Base-by-base conservation (phyloP, 352 stramenopile species). In the Pythium pyrilobum region DNA sequence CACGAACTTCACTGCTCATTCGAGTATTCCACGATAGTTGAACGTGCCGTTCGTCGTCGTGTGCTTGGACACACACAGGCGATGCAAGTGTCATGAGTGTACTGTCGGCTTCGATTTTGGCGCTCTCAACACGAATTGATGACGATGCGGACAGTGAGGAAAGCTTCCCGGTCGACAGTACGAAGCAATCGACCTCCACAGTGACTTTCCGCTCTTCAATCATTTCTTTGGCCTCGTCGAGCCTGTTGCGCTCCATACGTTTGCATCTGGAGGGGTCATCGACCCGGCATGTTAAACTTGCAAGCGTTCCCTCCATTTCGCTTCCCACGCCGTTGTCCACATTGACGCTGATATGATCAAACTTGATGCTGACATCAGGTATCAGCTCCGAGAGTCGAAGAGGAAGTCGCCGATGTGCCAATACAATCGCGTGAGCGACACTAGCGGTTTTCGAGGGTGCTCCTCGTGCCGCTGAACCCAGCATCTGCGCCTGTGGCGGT, bases 321-420 rank as follows among this genome's bases (percentile, higher is more conserved):
- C 27, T 18, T 4, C 32, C 41, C 27, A 21, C 39, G 20, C 21
- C 39, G 43, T 42, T 49, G 18, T 25, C 34, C 33, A 51, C 37
- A 25, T 18, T 15, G 10, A 28, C 16, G 15, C 15, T 4, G 23
- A 59, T 32, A 20, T 52, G 34, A 21, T 42, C 20, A 4, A 59
- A 25, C 23, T 18, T 45, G 12, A 52, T 11, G 5, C 16, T 36
- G 12, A 53, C 29, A 18, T 57, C 56, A 7, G 56, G 56, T 36
- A 64, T 40, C 1, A 38, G 13, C 23, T 64, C 33, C 5, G 50
- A 15, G 3, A 59, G 8, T 55, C 56, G 48, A 43, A 64, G 39
- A n/a, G 10, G 20, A 24, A 7, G n/a, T n/a, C 5, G 21, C 43
- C 29, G 20, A 28, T 40, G 11, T 3, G 7, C 5, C n/a, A 29